Conservation (phyloP, 108 stramenopile genomes). For the Cyclotella atomus region DNA sequence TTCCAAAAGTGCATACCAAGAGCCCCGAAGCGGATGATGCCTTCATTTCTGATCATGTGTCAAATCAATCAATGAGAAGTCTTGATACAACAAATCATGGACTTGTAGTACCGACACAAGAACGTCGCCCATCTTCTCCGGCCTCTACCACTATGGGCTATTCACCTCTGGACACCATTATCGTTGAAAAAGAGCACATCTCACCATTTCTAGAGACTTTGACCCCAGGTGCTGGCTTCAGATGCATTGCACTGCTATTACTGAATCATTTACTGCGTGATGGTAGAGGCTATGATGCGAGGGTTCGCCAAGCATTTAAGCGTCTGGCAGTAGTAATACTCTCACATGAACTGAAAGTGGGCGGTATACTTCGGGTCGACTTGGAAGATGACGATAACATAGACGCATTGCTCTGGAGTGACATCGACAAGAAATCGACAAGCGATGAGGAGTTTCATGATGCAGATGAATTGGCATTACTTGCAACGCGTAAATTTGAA, state of each 20-base stretch:
- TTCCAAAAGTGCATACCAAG: not conserved
- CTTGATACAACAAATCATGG: not conserved
- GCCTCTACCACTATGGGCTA: not conserved
- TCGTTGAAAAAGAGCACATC: conserved; percentile 57
- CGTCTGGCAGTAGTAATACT: conserved; percentile 79
- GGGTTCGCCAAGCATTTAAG: conserved; percentile 79
- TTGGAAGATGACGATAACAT: conserved; percentile 42
- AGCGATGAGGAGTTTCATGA: conserved; percentile 24
- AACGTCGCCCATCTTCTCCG: not conserved
- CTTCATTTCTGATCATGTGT: not conserved
- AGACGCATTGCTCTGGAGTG: conserved; percentile 22
- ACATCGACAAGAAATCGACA: not conserved
- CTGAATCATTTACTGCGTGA: conserved; percentile 74
- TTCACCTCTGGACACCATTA: conserved; percentile 35
- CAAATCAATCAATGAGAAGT: not conserved
- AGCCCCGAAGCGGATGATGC: not conserved
- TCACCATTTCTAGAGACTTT: conserved; percentile 83
- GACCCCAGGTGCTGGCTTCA: conserved; percentile 75
- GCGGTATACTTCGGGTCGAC: conserved; percentile 43
- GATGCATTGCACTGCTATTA: conserved; percentile 73
- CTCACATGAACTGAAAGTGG: conserved; percentile 66
- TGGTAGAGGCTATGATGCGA: conserved; percentile 76
- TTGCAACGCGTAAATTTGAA: conserved; percentile 85
- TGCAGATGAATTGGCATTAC: conserved; percentile 37
- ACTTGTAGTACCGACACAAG: not conserved